Evolutionary conservation across 176 grass and related monocot species (phyloP).

Genomic region (Tillandsia leiboldiana): DNA sequence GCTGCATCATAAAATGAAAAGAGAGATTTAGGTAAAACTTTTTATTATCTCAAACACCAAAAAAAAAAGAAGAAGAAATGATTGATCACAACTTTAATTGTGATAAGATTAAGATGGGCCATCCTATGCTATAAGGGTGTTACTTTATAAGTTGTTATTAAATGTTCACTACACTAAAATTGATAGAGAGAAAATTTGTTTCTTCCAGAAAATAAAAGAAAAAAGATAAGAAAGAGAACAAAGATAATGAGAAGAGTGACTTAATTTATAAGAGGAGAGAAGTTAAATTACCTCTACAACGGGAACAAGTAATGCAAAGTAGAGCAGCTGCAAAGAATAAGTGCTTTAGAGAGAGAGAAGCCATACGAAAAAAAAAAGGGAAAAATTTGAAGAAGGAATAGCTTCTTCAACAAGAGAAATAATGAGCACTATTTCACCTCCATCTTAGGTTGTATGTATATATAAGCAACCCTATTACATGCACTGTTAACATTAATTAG

Average conservation of each 20-base stretch:
- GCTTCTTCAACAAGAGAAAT: slow-evolving; percentile 9
- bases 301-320: slow-evolving; percentile 25
- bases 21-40: too few relatives aligned
- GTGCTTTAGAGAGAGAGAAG: slow-evolving; percentile 21
- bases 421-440: neutral
- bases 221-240: neutral
- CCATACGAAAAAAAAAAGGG: slow-evolving; percentile 23
- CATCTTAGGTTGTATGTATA: slow-evolving; percentile 9
- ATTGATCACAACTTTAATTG: too few relatives aligned
- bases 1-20: slow-evolving; percentile 16
- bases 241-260: neutral
- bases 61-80: too few relatives aligned
- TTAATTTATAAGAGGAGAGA: neutral
- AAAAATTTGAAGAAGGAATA: neutral
- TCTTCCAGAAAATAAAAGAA: neutral
- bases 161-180: neutral
- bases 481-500: too few relatives aligned
- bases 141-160: too few relatives aligned
- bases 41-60: too few relatives aligned
- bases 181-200: neutral
- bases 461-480: neutral
- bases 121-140: too few relatives aligned
- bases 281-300: slow-evolving; percentile 39
- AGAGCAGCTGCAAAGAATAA: slow-evolving; percentile 23
- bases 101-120: too few relatives aligned